Evolutionary conservation across 345 rosid species (phyloP).

Genomic region (Arabidopsis arenosa): DNA sequence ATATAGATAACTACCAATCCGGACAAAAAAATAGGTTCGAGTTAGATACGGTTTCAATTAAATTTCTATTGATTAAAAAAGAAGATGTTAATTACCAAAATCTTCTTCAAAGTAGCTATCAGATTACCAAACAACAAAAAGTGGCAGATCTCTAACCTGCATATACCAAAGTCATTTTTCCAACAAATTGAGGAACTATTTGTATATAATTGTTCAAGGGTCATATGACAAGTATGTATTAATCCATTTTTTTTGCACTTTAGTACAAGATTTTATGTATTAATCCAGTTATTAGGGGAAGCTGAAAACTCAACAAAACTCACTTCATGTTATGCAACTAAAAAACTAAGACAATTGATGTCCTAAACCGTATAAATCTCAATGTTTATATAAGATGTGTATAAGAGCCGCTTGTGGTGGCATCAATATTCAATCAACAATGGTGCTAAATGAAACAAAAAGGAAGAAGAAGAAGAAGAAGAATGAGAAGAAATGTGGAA

Average conservation of each 20-base stretch:
- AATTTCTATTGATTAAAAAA: not conserved
- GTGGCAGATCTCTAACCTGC: not conserved
- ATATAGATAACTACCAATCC: too few relatives aligned
- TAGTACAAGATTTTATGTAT: not conserved
- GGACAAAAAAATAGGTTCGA: not conserved
- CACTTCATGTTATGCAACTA: not conserved
- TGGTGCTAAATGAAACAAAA: constrained; percentile 9
- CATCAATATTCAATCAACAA: constrained; percentile 33
- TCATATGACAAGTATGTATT: not conserved
- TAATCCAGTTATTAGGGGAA: constrained; percentile 1
- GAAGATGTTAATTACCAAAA: too few relatives aligned
- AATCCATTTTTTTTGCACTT: too few relatives aligned
- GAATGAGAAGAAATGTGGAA: constrained; percentile 22
- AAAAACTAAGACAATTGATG: not conserved
- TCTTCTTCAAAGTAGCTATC: not conserved
- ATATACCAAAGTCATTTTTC: too few relatives aligned
- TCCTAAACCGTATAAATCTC: constrained; percentile 28
- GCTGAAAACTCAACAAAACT: too few relatives aligned
- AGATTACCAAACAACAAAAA: constrained; percentile 4
- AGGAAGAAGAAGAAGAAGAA: not conserved
- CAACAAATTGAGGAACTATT: too few relatives aligned
- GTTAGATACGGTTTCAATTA: not conserved
- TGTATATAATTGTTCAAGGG: not conserved
- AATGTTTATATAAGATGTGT: constrained; percentile 29
- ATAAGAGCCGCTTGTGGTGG: constrained; percentile 30